Evolutionary conservation across 768 basidiomycete species (phyloP), one percentile per base, ranked within the genome.

Genomic region (Xerocomellus amylosporus): DNA sequence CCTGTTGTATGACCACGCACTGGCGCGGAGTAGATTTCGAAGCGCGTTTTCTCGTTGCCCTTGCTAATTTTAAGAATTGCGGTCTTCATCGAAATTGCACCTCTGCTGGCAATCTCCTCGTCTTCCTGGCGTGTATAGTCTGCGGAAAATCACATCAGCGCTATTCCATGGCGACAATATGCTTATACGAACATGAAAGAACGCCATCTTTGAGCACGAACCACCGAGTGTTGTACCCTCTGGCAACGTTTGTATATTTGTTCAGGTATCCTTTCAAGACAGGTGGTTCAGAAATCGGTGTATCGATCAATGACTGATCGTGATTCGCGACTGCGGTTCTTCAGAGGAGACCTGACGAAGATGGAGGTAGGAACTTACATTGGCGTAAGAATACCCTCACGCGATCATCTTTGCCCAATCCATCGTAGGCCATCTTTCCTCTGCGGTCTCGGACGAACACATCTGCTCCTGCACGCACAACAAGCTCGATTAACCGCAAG

Each of bases 241-340:
- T 86, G 0, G 92, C 91, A 37, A 97, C 90, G 61, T 97, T 98
- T 1, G 88, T 86, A 66, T 94, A 97, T 69, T 98, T 98, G 70
- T 90, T 92, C 19, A 93, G 74, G 64, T 92, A 92, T 0, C 90
- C 92, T 58, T 82, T 85, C 52, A 91, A 70, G 3, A 77, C 69
- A 0, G 87, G 85, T 2, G 87, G 82, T 45, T 85, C 82, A 1
- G 75, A 73, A 8, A 70, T 60, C 1, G 78, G 71, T 8, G 72
- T 65, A 5, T 79, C 77, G 10, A 93, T 79, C 2, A 93, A 74
- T 0, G 85, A 83, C 37, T 83, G 83, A 61, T 94, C 90, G 38
- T 87, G 87, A 64, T 93, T 94, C 17, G 84, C 85, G 61, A 90
- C 89, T 91, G 62, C 2, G 17, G 5, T 31, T 12, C 9, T 37